Evolutionary conservation across 2,329 filamentous ascomycete species (phyloP).

Genomic region (Pyrenochaeta sp.): DNA sequence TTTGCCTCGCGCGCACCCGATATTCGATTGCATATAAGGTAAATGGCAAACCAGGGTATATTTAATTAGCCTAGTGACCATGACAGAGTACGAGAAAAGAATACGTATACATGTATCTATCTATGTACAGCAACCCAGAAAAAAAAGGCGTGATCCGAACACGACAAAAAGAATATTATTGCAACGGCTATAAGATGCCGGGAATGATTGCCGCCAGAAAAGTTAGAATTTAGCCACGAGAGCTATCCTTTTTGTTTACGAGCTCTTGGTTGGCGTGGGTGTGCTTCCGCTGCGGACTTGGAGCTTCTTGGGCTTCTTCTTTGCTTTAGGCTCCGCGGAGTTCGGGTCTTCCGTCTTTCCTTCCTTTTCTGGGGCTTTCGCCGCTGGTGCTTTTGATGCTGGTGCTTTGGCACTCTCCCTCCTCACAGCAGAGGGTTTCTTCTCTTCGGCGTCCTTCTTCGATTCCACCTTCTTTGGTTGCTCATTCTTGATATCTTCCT

Average conservation of each 20-base stretch:
- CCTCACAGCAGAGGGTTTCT: neutral
- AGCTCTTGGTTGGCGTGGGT: slow-evolving; percentile 15
- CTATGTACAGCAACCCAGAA: too few species aligned
- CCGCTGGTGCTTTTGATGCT: slow-evolving; percentile 1
- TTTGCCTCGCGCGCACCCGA: too few species aligned
- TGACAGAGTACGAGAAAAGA: neutral
- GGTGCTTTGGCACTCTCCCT: slow-evolving; percentile 6
- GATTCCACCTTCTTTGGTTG: slow-evolving; percentile 7
- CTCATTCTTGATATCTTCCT: slow-evolving; percentile 3
- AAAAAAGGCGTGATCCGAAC: too few species aligned
- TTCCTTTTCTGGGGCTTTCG: slow-evolving; percentile 1
- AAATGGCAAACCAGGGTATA: neutral
- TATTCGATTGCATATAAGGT: too few species aligned
- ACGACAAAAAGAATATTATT: too few species aligned
- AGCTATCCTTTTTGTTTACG: slow-evolving; percentile 4
- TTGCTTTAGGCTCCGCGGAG: slow-evolving; percentile 28
- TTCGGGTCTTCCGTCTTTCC: slow-evolving; percentile 5
- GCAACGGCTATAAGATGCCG: too few species aligned
- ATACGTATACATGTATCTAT: neutral
- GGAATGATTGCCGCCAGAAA: too few species aligned
- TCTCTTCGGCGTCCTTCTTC: slow-evolving; percentile 6
- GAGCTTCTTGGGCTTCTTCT: slow-evolving; percentile 51
- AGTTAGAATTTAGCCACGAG: too few species aligned
- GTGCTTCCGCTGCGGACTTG: slow-evolving; percentile 34
- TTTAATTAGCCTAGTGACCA: neutral